A percentile compares a stretch with the other conserved stretches of the same genome.
These are phyloP conservation scores for Darksidea phi DNA, from an alignment of 495 filamentous ascomycete genomes.

Conservation along the genomic window DNA sequence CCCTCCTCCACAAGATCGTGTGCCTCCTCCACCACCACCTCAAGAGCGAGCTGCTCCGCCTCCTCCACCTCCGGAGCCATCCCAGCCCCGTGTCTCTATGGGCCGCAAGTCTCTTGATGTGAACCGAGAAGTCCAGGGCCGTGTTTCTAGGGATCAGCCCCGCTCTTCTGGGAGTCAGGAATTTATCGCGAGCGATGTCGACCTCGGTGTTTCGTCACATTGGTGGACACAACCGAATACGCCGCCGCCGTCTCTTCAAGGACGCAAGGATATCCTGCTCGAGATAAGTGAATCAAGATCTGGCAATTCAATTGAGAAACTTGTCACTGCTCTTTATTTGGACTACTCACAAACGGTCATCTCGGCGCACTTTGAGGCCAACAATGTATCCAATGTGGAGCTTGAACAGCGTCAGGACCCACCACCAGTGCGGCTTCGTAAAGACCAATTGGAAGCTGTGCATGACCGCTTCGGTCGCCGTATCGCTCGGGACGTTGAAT, in stretches of 20 bases:
- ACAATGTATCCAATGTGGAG: slow-evolving; percentile 66
- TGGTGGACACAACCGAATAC: slow-evolving; percentile 83
- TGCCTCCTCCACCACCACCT: slow-evolving; percentile 21
- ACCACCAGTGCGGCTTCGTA: slow-evolving; percentile 78
- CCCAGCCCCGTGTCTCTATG: slow-evolving; percentile 41
- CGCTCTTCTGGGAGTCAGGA: slow-evolving; percentile 69
- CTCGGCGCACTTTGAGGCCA: slow-evolving; percentile 73
- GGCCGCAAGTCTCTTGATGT: slow-evolving; percentile 70
- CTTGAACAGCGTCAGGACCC: slow-evolving; percentile 86
- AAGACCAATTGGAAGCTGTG: slow-evolving; percentile 87
- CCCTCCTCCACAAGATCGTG: slow-evolving; percentile 7
- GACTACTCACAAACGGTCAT: slow-evolving; percentile 96
- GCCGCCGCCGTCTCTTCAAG: slow-evolving; percentile 77
- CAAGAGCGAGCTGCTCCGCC: slow-evolving; percentile 21
- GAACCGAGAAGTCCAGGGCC: slow-evolving; percentile 51
- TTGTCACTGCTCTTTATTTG: slow-evolving; percentile 81
- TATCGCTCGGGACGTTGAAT: slow-evolving; percentile 64
- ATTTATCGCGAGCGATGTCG: slow-evolving; percentile 82
- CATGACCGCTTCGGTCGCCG: slow-evolving; percentile 73
- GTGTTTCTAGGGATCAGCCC: slow-evolving; percentile 71
- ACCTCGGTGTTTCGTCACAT: slow-evolving; percentile 64
- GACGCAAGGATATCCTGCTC: slow-evolving; percentile 76
- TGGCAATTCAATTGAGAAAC: slow-evolving; percentile 67
- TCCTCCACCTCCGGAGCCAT: slow-evolving; percentile 48
- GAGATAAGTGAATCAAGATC: slow-evolving; percentile 78